phyloP scores from a whole-genome alignment of 2,329 filamentous ascomycete genomes.

The Allantophomopsis cytisporea region DNA sequence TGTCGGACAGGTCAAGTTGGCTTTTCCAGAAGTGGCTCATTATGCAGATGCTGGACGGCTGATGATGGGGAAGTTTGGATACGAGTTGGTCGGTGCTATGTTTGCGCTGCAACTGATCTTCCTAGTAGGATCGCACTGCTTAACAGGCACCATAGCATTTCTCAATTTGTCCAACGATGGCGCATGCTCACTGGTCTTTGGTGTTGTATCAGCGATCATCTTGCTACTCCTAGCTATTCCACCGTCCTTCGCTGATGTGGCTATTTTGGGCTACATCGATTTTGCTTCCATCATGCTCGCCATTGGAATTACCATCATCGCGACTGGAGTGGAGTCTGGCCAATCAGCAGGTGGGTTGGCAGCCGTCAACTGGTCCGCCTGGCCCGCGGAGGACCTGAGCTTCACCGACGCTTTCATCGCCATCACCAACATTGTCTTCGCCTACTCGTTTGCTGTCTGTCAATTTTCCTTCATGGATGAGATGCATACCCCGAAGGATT shows the following conservation, averaged over 20 bases:
- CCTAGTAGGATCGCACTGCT: slow-evolving; percentile 44
- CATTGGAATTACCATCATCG: slow-evolving; percentile 42
- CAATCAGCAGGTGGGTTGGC: slow-evolving; percentile 2
- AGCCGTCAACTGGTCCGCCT: slow-evolving; percentile 9
- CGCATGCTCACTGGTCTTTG: slow-evolving; percentile 41
- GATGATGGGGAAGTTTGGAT: slow-evolving; percentile 33
- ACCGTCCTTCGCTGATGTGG: slow-evolving; percentile 41
- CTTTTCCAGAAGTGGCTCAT: slow-evolving; percentile 12
- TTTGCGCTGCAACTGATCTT: slow-evolving; percentile 44
- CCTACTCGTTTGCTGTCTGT: slow-evolving; percentile 27
- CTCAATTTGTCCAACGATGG: slow-evolving; percentile 39
- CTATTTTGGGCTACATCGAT: slow-evolving; percentile 38
- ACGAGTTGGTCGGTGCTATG: slow-evolving; percentile 34
- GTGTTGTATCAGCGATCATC: slow-evolving; percentile 32
- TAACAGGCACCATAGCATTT: slow-evolving; percentile 46
- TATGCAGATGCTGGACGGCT: slow-evolving; percentile 41
- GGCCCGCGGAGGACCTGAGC: slow-evolving; percentile 16
- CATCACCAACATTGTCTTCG: slow-evolving; percentile 45
- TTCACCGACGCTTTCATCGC: slow-evolving; percentile 33
- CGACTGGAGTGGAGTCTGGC: slow-evolving; percentile 26
- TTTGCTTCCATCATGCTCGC: slow-evolving; percentile 40
- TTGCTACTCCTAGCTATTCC: slow-evolving; percentile 38
- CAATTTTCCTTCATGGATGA: slow-evolving; percentile 17
- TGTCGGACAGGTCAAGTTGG: slow-evolving; percentile 20
- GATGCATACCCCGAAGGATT: slow-evolving; percentile 20